Base-by-base conservation (phyloP, 129 eudicot species). In the Helichrysum umbraculigerum region DNA sequence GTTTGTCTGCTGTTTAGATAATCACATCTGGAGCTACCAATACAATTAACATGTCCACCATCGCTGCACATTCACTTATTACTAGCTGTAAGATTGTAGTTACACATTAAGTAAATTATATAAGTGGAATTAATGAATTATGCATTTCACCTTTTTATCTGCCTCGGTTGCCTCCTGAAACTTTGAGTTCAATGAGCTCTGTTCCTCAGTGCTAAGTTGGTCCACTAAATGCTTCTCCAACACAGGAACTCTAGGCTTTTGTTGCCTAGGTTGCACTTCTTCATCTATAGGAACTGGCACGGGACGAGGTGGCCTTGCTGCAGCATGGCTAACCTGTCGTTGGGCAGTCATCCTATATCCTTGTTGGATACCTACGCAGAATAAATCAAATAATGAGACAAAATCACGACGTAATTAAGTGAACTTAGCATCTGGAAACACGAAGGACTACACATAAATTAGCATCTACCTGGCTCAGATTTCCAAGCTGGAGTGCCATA, bases 161-260 rank as follows among this genome's bases (percentile, higher is more conserved):
- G 95, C 98, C 72, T 86, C 96, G 10, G 88, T 83, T 57, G 96
- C 92, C 81, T 90, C 96, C 76, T 88, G 91, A 65, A 92, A 90
- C 81, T 92, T 92, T 14, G 85, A 86, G 73, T 86, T 90, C 66
- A 92, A 84, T 29, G 92, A 77, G 78, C 82, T 84, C 77, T 92
- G 98, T 78, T 92, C 98, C 77, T 90, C 98, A 62, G 78, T 82
- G 72, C 96, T 92, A 68, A 92, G 95, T 77, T 92, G 98, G 78
- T 86, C 90, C 59, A 92, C 81, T 7, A 92, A 86, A 84, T 92
- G 86, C 86, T 92, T 90, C 90, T 92, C 98, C 74, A 93, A 76
- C 11, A 79, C 87, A 15, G 98, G 98, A 79, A 93, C 94, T 80
- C 81, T 88, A 11, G 90, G 87, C 47, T 88, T 92, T 58, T 62